Evolutionary conservation across 2,329 filamentous ascomycete genomes (phyloP).

Genomic region (Tolypocladium amazonense): DNA sequence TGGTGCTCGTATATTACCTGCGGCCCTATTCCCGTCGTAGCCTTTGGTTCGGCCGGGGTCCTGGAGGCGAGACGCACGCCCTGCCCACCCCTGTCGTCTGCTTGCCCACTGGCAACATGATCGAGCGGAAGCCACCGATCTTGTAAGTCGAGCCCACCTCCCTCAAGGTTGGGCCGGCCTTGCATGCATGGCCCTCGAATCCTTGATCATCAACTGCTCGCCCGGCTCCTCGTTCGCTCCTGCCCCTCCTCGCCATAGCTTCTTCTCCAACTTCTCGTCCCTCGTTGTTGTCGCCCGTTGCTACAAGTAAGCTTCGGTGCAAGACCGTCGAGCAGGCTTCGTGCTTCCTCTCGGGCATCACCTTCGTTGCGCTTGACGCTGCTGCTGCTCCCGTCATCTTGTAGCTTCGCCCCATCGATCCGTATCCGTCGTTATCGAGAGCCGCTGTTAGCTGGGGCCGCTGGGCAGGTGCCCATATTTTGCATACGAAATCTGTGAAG

Average conservation of each 20-base stretch:
- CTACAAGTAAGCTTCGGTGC: background rate
- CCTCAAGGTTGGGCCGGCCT: background rate
- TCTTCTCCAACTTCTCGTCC: background rate
- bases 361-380: background rate
- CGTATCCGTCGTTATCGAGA: background rate
- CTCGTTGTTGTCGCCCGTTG: background rate
- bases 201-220: background rate
- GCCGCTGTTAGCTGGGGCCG: background rate
- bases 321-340: background rate
- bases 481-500: background rate
- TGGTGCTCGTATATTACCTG: background rate
- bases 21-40: background rate
- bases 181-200: background rate
- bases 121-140: slow-evolving; percentile 6
- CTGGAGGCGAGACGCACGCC: background rate
- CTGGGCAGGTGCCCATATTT: background rate
- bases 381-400: background rate
- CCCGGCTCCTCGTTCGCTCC: background rate
- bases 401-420: background rate
- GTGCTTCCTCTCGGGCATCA: background rate
- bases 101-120: slow-evolving; percentile 2
- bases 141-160: slow-evolving; percentile 1
- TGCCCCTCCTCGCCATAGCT: background rate
- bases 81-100: background rate
- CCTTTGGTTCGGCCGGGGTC: background rate